Base-by-base conservation (phyloP, 208 protist genomes). In the Porcisia hertigi region DNA sequence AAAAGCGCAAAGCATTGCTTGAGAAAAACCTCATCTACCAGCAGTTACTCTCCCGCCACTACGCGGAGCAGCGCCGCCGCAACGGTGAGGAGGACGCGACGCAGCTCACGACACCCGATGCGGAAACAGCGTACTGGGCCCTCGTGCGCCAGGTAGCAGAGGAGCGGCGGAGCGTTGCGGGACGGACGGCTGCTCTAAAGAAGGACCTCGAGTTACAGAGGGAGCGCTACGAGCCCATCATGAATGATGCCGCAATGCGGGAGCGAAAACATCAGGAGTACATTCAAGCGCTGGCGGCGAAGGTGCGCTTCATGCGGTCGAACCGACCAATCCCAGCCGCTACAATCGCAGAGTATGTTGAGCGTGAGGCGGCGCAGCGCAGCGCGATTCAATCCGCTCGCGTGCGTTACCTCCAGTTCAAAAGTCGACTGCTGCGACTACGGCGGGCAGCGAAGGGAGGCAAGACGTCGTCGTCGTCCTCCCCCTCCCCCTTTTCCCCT, bases 331-430 rank as follows among this genome's bases (percentile, higher is more conserved):
- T 98, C 55, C 87, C 94, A 30, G 70, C 53, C 62, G 86, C 91
- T 55, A 82, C 87, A 39, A 84, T 98, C 14, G 71, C 85, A 12
- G 55, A 88, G 64, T 98, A 97, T 79, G 76, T 98, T 8, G 75
- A 92, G 36, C 69, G 69, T 23, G 97, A 98, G 58, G 64, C 73
- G 45, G 62, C 79, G 52, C 93, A 97, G 82, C 91, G 97, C 45
- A 62, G 74, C 23, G 80, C 93, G 63, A 92, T 99, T 23, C 92
- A 92, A 69, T 79, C 76, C 36, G 82, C 96, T 16, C 94, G 97
- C 47, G 91, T 98, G 23, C 90, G 89, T 47, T 96, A 98, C 82
- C 90, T 98, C 76, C 87, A 98, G 52, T 86, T 98, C n/a, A 83
- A 86, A 41, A 95, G 98, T 76, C 83, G 87, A 43, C 47, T 92